Base-by-base conservation (phyloP, 768 basidiomycete species). In the Leccinum incarnatum region DNA sequence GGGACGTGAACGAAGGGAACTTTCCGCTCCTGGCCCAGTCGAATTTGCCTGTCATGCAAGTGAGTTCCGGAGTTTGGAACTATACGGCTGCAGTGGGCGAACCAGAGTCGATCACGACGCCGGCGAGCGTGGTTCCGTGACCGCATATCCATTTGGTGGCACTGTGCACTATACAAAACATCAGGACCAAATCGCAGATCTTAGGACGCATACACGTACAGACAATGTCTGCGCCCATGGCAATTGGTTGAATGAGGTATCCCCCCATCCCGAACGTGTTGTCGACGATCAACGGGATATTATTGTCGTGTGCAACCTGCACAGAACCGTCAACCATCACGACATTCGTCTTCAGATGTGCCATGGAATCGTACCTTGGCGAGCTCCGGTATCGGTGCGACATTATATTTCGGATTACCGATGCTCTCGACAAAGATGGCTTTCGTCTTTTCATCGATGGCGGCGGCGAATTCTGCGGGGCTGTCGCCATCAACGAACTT, bases 71-170 rank as follows among this genome's bases (percentile, higher is more conserved):
- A 5, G 17, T 32, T 14, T 8, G 9, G 25, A 25, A 8, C 6
- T 32, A 45, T 32, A 27, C 12, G 7, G 14, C 1, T 3, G 8
- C 30, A 5, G 4, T 29, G 2, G 7, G 4, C 61, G 4, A 51
- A 82, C 89, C 89, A 9, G 82, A 80, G 69, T 91, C 89, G 50
- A 93, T 72, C 58, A 93, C 75, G 29, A 91, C 83, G 45, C 91
- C 91, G 4, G 79, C 89, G 50, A 93, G 89, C 23, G 87, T 88
- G 0, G 86, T 91, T 30, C 91, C 90, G 60, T 91, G 89, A 0
- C 88, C 87, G 12, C 87, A 86, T 34, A 92, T 91, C 91, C 91
- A 93, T 66, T 93, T 92, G 1, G 91, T 91, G 1, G 88, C 88
- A 52, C 85, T 88, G 69, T 91, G 86, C 17, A 91, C 86, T 65